Evolutionary conservation across 2,329 filamentous ascomycete species (phyloP).

Genomic region (Colletotrichum horii): DNA sequence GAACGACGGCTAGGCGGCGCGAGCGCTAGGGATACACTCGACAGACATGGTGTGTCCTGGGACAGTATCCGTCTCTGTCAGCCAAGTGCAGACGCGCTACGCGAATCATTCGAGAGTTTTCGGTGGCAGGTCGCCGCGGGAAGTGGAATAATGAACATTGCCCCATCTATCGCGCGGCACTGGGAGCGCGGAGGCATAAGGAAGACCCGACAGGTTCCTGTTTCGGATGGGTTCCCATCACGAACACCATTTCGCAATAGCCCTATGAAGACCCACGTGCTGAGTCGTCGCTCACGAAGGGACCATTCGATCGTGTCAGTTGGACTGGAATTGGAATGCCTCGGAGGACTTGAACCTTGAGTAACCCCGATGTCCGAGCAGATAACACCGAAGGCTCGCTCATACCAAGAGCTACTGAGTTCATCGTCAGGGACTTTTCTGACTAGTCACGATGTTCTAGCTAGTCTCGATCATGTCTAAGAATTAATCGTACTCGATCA

Average conservation of each 20-base stretch:
- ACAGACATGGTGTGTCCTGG: neutral
- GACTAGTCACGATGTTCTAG: accelerated
- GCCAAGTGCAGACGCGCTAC: neutral
- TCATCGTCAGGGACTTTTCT: neutral
- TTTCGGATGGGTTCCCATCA: neutral
- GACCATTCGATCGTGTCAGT: neutral
- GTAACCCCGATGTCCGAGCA: neutral
- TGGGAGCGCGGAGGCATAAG: neutral
- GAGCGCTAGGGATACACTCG: neutral
- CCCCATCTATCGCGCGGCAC: neutral
- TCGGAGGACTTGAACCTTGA: neutral
- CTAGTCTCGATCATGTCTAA: neutral
- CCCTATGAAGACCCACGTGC: neutral
- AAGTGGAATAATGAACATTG: neutral
- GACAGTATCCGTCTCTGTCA: neutral
- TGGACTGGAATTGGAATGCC: neutral
- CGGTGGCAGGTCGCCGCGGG: neutral
- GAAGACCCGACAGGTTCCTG: neutral
- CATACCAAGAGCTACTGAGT: neutral
- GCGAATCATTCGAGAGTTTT: neutral
- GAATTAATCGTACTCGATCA: neutral
- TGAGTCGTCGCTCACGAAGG: neutral
- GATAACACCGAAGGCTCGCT: neutral
- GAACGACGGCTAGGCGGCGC: neutral
- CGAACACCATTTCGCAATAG: neutral